These are phyloP conservation scores for Backusella circina DNA, from an alignment of 192 early-diverging fungal genomes.

Conservation along the genomic window DNA sequence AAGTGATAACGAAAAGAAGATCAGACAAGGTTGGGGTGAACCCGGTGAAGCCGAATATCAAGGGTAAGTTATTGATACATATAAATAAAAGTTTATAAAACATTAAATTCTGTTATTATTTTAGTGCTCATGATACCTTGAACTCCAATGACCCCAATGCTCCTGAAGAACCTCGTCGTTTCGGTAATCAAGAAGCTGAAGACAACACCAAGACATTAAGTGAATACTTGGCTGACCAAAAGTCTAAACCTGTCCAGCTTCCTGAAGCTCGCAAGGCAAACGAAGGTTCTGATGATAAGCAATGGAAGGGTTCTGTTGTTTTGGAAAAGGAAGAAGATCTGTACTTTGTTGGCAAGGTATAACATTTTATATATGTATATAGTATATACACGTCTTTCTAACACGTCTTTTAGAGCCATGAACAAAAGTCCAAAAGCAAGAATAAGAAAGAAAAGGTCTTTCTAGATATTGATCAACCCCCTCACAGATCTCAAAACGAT, in stretches of 20 bases:
- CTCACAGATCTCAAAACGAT: neutral
- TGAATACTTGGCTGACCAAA: conserved; percentile 72
- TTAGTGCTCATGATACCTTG: conserved; percentile 7
- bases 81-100: neutral
- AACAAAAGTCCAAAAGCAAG: conserved; percentile 4
- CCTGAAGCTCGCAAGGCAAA: conserved; percentile 76
- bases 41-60: conserved; percentile 51
- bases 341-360: conserved; percentile 68
- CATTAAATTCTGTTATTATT: neutral
- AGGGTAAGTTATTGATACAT: conserved; percentile 23
- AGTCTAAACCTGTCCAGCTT: conserved; percentile 42
- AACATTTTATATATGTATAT: neutral
- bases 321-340: conserved; percentile 75
- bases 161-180: conserved; percentile 31
- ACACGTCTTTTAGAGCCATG: neutral
- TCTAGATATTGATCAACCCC: conserved; percentile 7
- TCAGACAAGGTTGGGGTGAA: conserved; percentile 77
- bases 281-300: conserved; percentile 78
- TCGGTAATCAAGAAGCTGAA: conserved; percentile 59
- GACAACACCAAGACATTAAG: conserved; percentile 80
- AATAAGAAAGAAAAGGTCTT: conserved; percentile 12
- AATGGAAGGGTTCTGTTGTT: conserved; percentile 73
- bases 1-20: conserved; percentile 89
- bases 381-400: neutral
- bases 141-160: conserved; percentile 28